phyloP scores from a whole-genome alignment of 768 basidiomycete species.

The Rhodosporidiobolus odoratus region DNA sequence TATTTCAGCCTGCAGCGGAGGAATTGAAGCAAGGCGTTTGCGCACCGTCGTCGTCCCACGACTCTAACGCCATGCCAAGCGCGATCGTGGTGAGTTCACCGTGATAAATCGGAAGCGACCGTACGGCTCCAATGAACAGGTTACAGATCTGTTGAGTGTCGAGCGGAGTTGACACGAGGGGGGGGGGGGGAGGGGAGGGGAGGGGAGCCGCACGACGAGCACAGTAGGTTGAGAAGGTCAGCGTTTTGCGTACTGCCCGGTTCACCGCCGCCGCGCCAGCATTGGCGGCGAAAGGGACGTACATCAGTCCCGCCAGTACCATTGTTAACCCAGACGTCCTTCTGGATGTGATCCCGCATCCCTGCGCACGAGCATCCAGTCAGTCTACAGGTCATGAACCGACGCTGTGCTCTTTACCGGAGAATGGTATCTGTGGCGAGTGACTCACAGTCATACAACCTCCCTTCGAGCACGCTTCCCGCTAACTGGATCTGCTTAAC shows the following conservation, averaged over 20 bases:
- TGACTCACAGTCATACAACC: slow-evolving; percentile 70
- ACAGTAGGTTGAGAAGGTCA: neutral
- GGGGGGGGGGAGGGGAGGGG: neutral
- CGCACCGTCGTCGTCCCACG: slow-evolving; percentile 40
- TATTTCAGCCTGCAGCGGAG: fast-evolving
- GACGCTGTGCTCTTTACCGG: too few relatives aligned
- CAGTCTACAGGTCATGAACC: neutral
- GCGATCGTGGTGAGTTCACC: slow-evolving; percentile 39
- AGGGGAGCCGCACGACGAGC: neutral
- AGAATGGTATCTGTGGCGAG: too few relatives aligned
- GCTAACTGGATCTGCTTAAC: slow-evolving; percentile 73
- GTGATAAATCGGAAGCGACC: slow-evolving; percentile 34
- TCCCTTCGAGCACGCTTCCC: slow-evolving; percentile 66
- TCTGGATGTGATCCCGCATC: slow-evolving; percentile 23
- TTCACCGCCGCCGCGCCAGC: neutral
- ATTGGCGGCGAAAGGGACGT: neutral
- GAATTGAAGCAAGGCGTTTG: too few relatives aligned
- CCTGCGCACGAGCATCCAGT: neutral
- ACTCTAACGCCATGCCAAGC: slow-evolving; percentile 39
- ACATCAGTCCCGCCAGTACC: slow-evolving; percentile 41
- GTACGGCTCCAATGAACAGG: slow-evolving; percentile 36
- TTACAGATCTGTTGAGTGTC: slow-evolving; percentile 32
- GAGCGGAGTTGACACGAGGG: neutral
- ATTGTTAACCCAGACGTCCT: slow-evolving; percentile 38
- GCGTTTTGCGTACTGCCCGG: neutral